Conservation (phyloP, 805 yeast species). For the Lipomyces mesembrius region DNA sequence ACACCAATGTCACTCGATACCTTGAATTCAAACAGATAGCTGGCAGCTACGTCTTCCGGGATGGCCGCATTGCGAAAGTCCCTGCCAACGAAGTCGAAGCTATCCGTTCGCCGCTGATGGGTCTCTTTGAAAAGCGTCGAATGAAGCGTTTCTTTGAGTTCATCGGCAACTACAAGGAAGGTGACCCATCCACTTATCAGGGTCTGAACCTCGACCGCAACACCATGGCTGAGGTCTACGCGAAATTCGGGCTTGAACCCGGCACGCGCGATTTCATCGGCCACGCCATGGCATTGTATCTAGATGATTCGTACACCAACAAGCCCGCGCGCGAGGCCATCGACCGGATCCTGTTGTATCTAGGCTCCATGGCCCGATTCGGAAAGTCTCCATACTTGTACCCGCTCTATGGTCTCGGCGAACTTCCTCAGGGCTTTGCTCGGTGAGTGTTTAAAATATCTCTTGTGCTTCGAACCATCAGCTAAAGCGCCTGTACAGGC, state of each 20-base stretch:
- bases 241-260: constrained; percentile 84
- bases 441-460: constrained; percentile 46
- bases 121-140: constrained; percentile 92
- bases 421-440: constrained; percentile 98
- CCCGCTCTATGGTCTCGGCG: constrained; percentile 96
- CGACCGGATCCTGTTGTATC: constrained; percentile 82
- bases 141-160: constrained; percentile 91
- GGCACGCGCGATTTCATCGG: constrained; percentile 97
- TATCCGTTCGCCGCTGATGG: constrained; percentile 87
- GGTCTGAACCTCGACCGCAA: constrained; percentile 78
- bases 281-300: constrained; percentile 97
- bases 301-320: constrained; percentile 84
- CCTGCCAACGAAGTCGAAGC: constrained; percentile 94
- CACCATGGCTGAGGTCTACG: constrained; percentile 90
- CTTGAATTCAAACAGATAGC: constrained; percentile 94
- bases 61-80: constrained; percentile 90
- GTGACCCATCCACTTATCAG: constrained; percentile 77
- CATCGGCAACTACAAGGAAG: constrained; percentile 80
- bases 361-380: constrained; percentile 88
- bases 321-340: constrained; percentile 92
- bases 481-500: constrained; percentile 37
- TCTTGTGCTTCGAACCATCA: not conserved
- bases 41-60: constrained; percentile 92
- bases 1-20: constrained; percentile 94
- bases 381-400: constrained; percentile 96